Evolutionary conservation across 148 eudicot genomes (phyloP), one percentile per base, ranked within the genome.

Genomic region (Fallopia convolvulus): DNA sequence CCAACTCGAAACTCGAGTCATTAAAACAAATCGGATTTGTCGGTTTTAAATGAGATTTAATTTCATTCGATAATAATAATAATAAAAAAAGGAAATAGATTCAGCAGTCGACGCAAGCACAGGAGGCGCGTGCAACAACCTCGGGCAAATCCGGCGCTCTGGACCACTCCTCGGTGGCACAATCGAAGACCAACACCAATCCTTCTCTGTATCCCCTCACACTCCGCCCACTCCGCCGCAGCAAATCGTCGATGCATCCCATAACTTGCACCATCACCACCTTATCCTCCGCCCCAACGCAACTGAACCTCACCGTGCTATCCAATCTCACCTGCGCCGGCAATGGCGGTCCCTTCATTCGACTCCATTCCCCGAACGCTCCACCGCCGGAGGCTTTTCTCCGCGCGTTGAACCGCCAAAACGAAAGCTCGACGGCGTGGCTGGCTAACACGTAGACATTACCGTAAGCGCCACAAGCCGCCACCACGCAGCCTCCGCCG

Each of bases 401-500:
- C 9, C 79, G 65, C 2, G 82, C 93, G 4, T 83, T 79, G 56
- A 91, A 91, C 74, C 85, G 85, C 98, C 98, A 93, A 49, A 93
- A 93, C 0, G 94, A 90, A 0, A 91, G 77, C 85, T 91, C 97
- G 6, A 91, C 97, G 2, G 94, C 94, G 33, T 93, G 97, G 78
- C 98, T 93, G 0, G 90, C 80, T 0, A 93, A 74, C 14, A 91
- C 77, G 77, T 90, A 93, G 0, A 92, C 83, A 56, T 79, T 36
- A 0, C 90, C 89, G 17, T 71, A 65, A 3, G 91, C 86, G 20
- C 93, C 87, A 11, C 97, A 90, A 0, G 98, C 97, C 8, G 93
- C 98, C 80, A 92, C 97, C 44, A 92, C 90, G 71, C 98, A 93
- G 5, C 97, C 98, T 1, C 98, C 97, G 1, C 93, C 93, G 11